phyloP scores from a whole-genome alignment of 192 early-diverging fungal genomes.

The Coemansia sp. region DNA sequence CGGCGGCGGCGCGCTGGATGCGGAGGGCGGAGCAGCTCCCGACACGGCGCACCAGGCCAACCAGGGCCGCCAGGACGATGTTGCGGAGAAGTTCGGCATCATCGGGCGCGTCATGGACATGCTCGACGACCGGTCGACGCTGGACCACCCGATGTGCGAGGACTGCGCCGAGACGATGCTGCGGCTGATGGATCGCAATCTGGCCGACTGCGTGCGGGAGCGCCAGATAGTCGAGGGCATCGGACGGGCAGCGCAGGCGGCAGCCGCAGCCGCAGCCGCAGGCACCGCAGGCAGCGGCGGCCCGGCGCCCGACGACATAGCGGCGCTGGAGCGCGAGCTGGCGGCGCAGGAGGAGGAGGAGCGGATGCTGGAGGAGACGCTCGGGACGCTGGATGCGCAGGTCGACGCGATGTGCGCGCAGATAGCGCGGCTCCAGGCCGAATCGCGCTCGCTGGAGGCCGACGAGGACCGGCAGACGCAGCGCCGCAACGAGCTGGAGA shows the following conservation, averaged over 20 bases:
- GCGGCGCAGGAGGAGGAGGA: conserved; percentile 52
- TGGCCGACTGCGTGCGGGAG: conserved; percentile 71
- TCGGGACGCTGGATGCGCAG: conserved; percentile 52
- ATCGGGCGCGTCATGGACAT: conserved; percentile 73
- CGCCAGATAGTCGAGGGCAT: conserved; percentile 76
- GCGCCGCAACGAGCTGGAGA: conserved; percentile 73
- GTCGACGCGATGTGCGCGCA: conserved; percentile 37
- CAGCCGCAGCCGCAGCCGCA: neutral
- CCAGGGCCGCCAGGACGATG: conserved; percentile 16
- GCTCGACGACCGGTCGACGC: conserved; percentile 71
- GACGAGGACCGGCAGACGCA: conserved; percentile 58
- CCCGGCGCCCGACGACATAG: conserved; percentile 51
- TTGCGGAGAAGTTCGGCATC: conserved; percentile 32
- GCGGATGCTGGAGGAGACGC: conserved; percentile 43
- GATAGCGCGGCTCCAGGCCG: conserved; percentile 55
- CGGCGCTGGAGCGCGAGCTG: conserved; percentile 59
- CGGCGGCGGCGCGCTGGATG: conserved; percentile 4
- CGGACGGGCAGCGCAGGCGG: conserved; percentile 61
- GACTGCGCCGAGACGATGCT: conserved; percentile 85
- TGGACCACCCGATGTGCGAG: conserved; percentile 86
- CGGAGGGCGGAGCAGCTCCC: neutral
- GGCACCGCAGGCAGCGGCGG: conserved; percentile 1
- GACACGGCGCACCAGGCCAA: neutral
- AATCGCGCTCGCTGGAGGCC: conserved; percentile 51
- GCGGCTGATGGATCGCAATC: conserved; percentile 67